Base-by-base conservation (phyloP, 169 alveolate genomes). In the Plasmodium knowlesi region DNA sequence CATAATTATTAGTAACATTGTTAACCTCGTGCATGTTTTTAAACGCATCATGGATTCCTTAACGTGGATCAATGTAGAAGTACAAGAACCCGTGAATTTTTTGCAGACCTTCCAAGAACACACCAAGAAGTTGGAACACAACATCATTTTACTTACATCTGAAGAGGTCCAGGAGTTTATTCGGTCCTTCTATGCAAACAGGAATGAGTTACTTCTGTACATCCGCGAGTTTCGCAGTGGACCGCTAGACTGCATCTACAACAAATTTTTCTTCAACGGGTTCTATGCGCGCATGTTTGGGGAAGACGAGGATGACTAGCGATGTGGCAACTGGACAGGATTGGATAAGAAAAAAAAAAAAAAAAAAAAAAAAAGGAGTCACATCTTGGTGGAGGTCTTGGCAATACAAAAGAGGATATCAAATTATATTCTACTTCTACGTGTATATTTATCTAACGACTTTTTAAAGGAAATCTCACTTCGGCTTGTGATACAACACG, bases 401-500 rank as follows among this genome's bases (percentile, higher is more conserved):
- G 12, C 50, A 41, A 41, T 1, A 3, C 3, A 41, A 12, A 10
- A 41, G 6, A 3, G 50, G 14, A 6, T 12, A 0, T 10, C 50
- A 10, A 41, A 41, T 41, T 41, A 8, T 10, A 6, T 3, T 1
- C 50, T 2, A 41, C 8, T 8, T 10, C 50, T 41, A 41, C 12
- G 19, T 32, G 39, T 3, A 32, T 32, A 32, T 32, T 1, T 32
- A 32, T n/a, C n/a, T n/a, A n/a, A n/a, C 39, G 3, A 32, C 3
- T 32, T 32, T 3, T 3, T 32, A 1, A 3, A 3, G 39, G 39
- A 32, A 32, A 3, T 3, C 82, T 88, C 28, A 88, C 5, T 57
- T 22, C 82, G 30, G 39, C 57, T 89, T 89, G 72, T 89, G 94
- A 25, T 89, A 89, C 25, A 89, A 28, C 10, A 89, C 14, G 16